Conservation (phyloP, 2,329 filamentous ascomycete species). For the Penicillium decumbens region DNA sequence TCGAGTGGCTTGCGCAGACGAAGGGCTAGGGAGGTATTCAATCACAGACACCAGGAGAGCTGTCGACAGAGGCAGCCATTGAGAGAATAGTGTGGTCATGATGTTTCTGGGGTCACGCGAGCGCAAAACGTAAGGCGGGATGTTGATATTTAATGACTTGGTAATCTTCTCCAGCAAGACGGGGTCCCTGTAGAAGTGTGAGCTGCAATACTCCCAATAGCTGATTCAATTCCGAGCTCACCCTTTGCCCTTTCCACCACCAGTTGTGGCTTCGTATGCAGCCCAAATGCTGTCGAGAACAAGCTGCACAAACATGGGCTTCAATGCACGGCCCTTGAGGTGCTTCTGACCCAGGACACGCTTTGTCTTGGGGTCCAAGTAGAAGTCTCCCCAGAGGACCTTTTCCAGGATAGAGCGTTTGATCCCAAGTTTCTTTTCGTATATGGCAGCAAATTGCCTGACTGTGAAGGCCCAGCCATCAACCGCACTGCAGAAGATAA, state of each 20-base stretch:
- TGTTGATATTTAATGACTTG: slow-evolving; percentile 77
- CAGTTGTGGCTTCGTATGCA: slow-evolving; percentile 84
- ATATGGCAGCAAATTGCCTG: slow-evolving; percentile 84
- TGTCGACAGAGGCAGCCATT: slow-evolving; percentile 89
- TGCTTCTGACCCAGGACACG: slow-evolving; percentile 87
- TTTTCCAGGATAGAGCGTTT: slow-evolving; percentile 85
- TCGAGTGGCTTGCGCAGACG: slow-evolving; percentile 70
- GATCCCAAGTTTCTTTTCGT: slow-evolving; percentile 95
- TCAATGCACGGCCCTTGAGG: slow-evolving; percentile 82
- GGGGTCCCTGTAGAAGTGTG: slow-evolving; percentile 57
- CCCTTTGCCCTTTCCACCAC: slow-evolving; percentile 76
- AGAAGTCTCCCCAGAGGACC: slow-evolving; percentile 94
- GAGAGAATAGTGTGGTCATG: slow-evolving; percentile 77
- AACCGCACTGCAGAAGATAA: slow-evolving; percentile 95
- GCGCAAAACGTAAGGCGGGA: slow-evolving; percentile 77
- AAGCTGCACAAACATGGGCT: slow-evolving; percentile 96
- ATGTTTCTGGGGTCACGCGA: slow-evolving; percentile 79
- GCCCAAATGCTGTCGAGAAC: slow-evolving; percentile 96
- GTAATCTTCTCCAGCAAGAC: slow-evolving; percentile 86
- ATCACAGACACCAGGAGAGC: slow-evolving; percentile 90
- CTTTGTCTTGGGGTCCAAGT: slow-evolving; percentile 94
- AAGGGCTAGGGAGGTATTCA: slow-evolving; percentile 84
- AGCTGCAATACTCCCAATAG: slow-evolving; percentile 26
- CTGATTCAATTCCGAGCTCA: slow-evolving; percentile 42
- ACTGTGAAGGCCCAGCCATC: slow-evolving; percentile 99